A percentile compares a stretch with the other conserved stretches of the same genome.
phyloP scores from a whole-genome alignment of 1,284 basidiomycete species.

The Bondarzewia mesenterica region DNA sequence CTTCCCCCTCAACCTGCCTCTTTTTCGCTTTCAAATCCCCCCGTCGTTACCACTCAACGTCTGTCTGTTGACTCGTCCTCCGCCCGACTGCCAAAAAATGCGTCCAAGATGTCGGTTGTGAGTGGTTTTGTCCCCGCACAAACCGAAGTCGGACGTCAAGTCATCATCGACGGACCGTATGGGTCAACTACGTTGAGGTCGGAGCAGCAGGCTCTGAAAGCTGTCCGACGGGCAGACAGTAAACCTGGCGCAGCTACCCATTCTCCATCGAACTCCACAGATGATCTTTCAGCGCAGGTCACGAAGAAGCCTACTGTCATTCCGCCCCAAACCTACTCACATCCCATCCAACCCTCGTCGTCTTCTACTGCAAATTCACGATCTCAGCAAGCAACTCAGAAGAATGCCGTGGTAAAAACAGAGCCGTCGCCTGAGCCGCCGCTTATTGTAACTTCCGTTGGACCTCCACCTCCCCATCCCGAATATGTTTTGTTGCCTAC shows the following conservation, averaged over 20 bases:
- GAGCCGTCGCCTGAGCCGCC: background rate
- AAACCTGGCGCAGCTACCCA: too few relatives aligned
- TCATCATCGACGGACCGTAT: conserved; percentile 9
- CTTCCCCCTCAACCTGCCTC: too few relatives aligned
- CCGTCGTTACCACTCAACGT: background rate
- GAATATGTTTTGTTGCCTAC: too few relatives aligned
- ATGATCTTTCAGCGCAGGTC: background rate
- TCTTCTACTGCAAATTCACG: too few relatives aligned
- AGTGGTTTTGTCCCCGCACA: conserved; percentile 9
- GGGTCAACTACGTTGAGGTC: conserved; percentile 11
- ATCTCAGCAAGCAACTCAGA: background rate
- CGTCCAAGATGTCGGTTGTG: background rate
- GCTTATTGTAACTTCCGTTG: too few relatives aligned
- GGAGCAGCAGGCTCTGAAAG: background rate
- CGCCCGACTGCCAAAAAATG: background rate
- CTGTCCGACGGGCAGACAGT: background rate
- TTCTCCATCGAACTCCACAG: too few relatives aligned
- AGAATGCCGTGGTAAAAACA: background rate
- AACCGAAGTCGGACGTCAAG: conserved; percentile 9
- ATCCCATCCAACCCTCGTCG: background rate
- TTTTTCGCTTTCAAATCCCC: background rate
- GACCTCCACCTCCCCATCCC: too few relatives aligned
- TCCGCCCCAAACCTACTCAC: background rate
- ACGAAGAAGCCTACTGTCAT: background rate
- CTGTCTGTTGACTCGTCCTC: background rate